These are phyloP conservation scores for Oxyria digyna DNA, from an alignment of 148 eudicot species.

Conservation along the genomic window DNA sequence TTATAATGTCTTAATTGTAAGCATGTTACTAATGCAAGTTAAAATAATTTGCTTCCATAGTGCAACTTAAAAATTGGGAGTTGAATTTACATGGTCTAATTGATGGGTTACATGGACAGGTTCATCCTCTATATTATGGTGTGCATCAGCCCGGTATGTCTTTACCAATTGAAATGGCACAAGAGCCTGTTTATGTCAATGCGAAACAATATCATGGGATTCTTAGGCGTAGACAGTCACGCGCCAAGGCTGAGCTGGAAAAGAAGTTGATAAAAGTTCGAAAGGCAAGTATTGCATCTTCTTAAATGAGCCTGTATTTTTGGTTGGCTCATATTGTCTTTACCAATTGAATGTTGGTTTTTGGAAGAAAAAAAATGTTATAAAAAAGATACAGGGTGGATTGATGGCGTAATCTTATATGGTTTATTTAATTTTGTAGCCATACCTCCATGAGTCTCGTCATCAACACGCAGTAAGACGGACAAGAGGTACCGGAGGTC, in stretches of 20 bases:
- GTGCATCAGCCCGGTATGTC: slow-evolving; percentile 73
- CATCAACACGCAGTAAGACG: slow-evolving; percentile 95
- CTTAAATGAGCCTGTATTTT: neutral
- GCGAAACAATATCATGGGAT: slow-evolving; percentile 91
- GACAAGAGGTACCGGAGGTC: slow-evolving; percentile 82
- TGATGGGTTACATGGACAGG: slow-evolving; percentile 24
- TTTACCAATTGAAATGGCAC: slow-evolving; percentile 76
- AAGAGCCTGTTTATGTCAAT: slow-evolving; percentile 92
- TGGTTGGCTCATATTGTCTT: neutral
- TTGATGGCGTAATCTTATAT: neutral
- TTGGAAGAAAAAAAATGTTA: neutral
- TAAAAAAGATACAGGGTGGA: neutral
- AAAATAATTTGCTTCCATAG: neutral
- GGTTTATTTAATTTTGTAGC: slow-evolving; percentile 26
- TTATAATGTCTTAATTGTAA: neutral
- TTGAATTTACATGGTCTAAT: neutral
- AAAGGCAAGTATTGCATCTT: slow-evolving; percentile 34
- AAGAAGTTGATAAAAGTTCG: slow-evolving; percentile 69
- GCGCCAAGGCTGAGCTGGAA: slow-evolving; percentile 96
- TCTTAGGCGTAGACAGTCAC: slow-evolving; percentile 75
- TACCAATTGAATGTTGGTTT: neutral
- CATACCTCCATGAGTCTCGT: slow-evolving; percentile 93
- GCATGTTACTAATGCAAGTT: neutral
- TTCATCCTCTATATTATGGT: slow-evolving; percentile 52
- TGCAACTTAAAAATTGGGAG: neutral